Base-by-base conservation (phyloP, 441 rosid species). In the Euphorbia celastroides region DNA sequence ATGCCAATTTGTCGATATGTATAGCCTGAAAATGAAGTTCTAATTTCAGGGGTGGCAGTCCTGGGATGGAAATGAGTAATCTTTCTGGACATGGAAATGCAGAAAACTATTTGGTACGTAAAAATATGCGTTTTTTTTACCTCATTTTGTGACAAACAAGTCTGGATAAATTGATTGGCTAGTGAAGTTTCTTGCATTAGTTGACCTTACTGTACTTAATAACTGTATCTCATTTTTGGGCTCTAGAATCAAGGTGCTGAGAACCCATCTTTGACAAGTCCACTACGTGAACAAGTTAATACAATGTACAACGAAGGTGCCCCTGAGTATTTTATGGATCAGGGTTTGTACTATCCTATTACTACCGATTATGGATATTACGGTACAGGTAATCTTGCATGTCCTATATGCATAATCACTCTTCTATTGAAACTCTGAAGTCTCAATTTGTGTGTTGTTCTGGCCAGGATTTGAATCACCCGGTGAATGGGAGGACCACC, bases 401-500 rank as follows among this genome's bases (percentile, higher is more conserved):
- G 9, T 57, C 56, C 56, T 64, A 14, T 58, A 69, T 34, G 4
- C 38, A 50, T 74, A n/a, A 19, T 1, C 19, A 60, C 12, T 38
- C 7, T 7, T 59, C 57, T 65, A 50, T 22, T 67, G 19, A 26
- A 65, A 14, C n/a, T 44, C 16, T 14, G 50, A 44, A 12, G 9
- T 52, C 34, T 66, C 28, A 74, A 44, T 20, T 46, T 70, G 58
- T 42, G 34, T 0, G 19, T 57, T 19, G 11, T 72, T 38, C 66
- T 51, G 50, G 17, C 68, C 73, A 93, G 97, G 97, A 78, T 83
- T 83, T 62, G 98, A 89, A 78, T 66, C 94, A 78, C 94, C 97
- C 79, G 76, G 83, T 50, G 94, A 93, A 68, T 93, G 94, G 92
- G 97, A 90, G 87, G 92, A 87, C 88, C 97, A 84, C 66, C 83